Conservation (phyloP, 1,284 basidiomycete species). For the Cryptococcus sp. region DNA sequence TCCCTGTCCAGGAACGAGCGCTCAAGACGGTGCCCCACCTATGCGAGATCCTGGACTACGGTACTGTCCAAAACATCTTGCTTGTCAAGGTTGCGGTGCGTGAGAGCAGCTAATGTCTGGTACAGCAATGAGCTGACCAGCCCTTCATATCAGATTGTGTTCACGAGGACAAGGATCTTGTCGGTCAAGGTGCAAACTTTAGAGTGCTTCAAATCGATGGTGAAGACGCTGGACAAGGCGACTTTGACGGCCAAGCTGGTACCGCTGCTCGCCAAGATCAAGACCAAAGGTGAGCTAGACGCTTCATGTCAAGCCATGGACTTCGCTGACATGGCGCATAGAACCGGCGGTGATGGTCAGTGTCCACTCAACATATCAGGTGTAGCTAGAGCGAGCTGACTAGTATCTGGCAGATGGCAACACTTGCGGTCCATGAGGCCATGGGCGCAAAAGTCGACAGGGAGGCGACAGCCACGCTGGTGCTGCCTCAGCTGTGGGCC, state of each 20-base stretch:
- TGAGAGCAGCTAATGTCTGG: slow-evolving; percentile 16
- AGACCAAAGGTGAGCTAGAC: slow-evolving; percentile 63
- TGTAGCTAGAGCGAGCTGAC: not conserved
- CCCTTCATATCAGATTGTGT: slow-evolving; percentile 61
- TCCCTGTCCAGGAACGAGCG: slow-evolving; percentile 84
- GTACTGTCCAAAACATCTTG: slow-evolving; percentile 77
- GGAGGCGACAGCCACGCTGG: slow-evolving; percentile 88
- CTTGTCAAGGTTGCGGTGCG: slow-evolving; percentile 83
- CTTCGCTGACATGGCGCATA: slow-evolving; percentile 15
- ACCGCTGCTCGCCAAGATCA: slow-evolving; percentile 86
- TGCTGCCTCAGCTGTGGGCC: slow-evolving; percentile 88
- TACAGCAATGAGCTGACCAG: not conserved
- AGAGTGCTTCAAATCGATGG: slow-evolving; percentile 84
- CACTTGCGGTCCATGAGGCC: slow-evolving; percentile 88
- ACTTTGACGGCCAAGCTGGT: slow-evolving; percentile 94
- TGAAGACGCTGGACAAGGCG: slow-evolving; percentile 85
- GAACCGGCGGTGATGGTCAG: slow-evolving; percentile 84
- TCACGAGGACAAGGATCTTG: slow-evolving; percentile 80
- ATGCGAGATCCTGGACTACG: slow-evolving; percentile 90
- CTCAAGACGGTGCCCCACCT: slow-evolving; percentile 79
- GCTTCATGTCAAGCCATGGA: not conserved
- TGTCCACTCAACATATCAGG: not conserved
- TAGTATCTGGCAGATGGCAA: slow-evolving; percentile 65
- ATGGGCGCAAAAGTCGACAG: slow-evolving; percentile 95
- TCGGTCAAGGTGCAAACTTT: slow-evolving; percentile 87